Evolutionary conservation across 2,329 filamentous ascomycete species (phyloP), one percentile per base, ranked within the genome.

Genomic region (Myriangium duriaei): DNA sequence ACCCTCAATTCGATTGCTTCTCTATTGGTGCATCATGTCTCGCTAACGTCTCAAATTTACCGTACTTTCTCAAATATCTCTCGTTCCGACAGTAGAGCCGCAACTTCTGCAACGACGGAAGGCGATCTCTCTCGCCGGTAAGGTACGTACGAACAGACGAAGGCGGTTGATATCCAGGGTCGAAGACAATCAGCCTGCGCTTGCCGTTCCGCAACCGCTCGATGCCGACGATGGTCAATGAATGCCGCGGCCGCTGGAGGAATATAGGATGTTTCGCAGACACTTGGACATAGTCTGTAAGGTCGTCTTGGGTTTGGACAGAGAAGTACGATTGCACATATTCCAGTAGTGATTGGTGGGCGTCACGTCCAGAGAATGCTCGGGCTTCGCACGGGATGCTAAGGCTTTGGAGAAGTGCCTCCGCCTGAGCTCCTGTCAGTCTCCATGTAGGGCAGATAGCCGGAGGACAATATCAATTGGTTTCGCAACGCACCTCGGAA

Each of bases 181-280:
- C 87, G 54, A 94, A 93, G 9, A 92, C 80, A 1, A 96, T 64
- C 7, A 96, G 64, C 46, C 81, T 80, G 37, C 68, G 63, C 13
- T 64, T 61, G n/a, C 81, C 81, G 40, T 79, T 68, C 19, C 59
- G 65, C 13, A 68, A 71, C 45, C 71, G 73, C 56, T 95, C 86
- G 19, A 93, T 68, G 0, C 88, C 88, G 40, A 96, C 67, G 30
- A 96, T 83, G 1, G 85, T 94, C 62, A 94, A 66, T 1, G 87
- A 95, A 57, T 96, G 88, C 2, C 83, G 81, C 71, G 77, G 76
- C 50, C 91, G 82, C 55, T 96, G 88, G 42, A 94, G 75, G 58
- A 93, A 96, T 30, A 96, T 76, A 0, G 88, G 87, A 18, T 86
- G 77, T 26, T 26, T 39, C 6, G 12, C 32, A 7, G 32, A 15